These are phyloP conservation scores for Canna indica DNA, from an alignment of 176 grass and related monocot genomes.

Conservation along the genomic window DNA sequence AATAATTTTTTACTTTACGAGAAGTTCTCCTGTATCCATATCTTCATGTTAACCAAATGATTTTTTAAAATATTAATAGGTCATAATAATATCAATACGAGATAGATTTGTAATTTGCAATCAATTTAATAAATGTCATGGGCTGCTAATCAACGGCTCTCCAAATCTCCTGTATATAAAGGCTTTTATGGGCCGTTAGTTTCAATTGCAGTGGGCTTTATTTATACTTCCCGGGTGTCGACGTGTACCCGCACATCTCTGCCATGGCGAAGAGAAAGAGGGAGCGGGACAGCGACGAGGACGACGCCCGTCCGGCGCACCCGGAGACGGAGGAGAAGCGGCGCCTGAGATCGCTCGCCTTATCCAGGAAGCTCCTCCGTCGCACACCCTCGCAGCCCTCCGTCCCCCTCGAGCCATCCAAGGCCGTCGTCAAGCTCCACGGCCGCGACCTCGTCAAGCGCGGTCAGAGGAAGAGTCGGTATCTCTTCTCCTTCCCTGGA, in stretches of 20 bases:
- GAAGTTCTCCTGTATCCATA: no score
- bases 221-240: no score
- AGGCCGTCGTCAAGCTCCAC: conserved; percentile 48
- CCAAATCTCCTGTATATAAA: no score
- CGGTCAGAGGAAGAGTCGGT: conserved; percentile 65
- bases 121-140: no score
- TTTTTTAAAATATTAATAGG: no score
- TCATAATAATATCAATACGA: no score
- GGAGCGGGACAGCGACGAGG: conserved; percentile 9
- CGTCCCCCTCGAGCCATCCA: conserved; percentile 35
- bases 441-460: conserved; percentile 79
- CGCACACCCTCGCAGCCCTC: conserved; percentile 28
- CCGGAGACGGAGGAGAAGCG: conserved; percentile 45
- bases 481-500: conserved; percentile 86
- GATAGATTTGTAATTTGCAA: no score
- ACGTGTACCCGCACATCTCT: background rate
- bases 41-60: no score
- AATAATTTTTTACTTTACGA: no score
- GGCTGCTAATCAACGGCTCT: no score
- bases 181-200: no score
- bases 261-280: conserved; percentile 54
- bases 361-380: conserved; percentile 54
- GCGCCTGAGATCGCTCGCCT: conserved; percentile 53
- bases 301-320: conserved; percentile 19
- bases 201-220: no score